Conservation (phyloP, 2,329 filamentous ascomycete species). For the Fusarium odoratissimum region DNA sequence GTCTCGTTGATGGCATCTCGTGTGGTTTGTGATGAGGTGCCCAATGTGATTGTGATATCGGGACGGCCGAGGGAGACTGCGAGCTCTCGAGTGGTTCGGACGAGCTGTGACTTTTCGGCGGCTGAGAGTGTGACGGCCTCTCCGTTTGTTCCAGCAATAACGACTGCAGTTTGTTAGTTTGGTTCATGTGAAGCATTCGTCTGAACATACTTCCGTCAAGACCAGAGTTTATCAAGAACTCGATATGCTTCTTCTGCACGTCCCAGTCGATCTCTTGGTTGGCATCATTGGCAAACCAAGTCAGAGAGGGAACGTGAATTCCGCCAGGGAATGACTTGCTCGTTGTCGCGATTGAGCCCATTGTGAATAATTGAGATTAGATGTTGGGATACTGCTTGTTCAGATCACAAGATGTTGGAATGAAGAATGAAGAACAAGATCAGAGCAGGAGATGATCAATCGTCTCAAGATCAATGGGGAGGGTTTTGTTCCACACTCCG, state of each 20-base stretch:
- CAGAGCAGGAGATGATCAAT: slow-evolving; percentile 4
- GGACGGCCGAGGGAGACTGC: slow-evolving; percentile 66
- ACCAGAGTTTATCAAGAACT: slow-evolving; percentile 65
- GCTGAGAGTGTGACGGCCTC: slow-evolving; percentile 77
- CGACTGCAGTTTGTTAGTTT: slow-evolving; percentile 55
- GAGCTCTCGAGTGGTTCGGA: slow-evolving; percentile 69
- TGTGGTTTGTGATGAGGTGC: slow-evolving; percentile 73
- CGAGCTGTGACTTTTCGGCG: slow-evolving; percentile 72
- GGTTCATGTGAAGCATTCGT: accelerated
- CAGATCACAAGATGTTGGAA: background rate
- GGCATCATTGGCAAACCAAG: slow-evolving; percentile 62
- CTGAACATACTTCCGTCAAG: slow-evolving; percentile 58
- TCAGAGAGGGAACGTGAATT: slow-evolving; percentile 67
- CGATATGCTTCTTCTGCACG: slow-evolving; percentile 62
- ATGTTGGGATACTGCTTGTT: background rate
- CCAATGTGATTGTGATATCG: slow-evolving; percentile 72
- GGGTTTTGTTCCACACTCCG: slow-evolving; percentile 13
- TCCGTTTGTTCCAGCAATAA: slow-evolving; percentile 79
- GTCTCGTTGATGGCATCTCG: slow-evolving; percentile 74
- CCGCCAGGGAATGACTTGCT: slow-evolving; percentile 58
- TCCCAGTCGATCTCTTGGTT: slow-evolving; percentile 67
- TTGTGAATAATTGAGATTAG: slow-evolving; percentile 15
- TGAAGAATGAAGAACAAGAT: background rate
- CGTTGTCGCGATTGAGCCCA: slow-evolving; percentile 46
- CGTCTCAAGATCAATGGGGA: slow-evolving; percentile 19